Conservation (phyloP, 2,329 filamentous ascomycete genomes). For the Phyllosticta citribraziliensis region DNA sequence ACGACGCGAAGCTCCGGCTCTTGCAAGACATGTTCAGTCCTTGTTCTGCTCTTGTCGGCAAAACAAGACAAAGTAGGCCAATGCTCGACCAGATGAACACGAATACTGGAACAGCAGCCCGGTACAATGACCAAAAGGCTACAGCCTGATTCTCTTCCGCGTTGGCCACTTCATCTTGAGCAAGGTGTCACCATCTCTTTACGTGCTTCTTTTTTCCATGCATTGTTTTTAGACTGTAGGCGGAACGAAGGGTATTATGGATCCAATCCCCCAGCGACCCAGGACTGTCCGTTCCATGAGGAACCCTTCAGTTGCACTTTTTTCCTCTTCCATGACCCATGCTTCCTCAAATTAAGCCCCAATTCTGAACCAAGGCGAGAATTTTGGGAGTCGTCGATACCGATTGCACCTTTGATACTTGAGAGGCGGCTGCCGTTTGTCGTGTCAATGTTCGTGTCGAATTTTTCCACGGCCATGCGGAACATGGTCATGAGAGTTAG, state of each 20-base stretch:
- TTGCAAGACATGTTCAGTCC: not conserved
- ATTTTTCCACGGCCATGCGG: not conserved
- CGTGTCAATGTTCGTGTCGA: not conserved
- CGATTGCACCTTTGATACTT: not conserved
- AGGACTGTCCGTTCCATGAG: not conserved
- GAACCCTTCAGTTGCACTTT: not conserved
- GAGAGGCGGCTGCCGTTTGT: not conserved
- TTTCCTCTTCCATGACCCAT: not conserved
- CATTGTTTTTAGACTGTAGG: not conserved
- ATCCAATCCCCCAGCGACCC: not conserved
- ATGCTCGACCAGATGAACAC: not conserved
- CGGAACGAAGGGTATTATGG: not conserved
- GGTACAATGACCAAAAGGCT: not conserved
- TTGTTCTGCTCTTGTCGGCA: not conserved
- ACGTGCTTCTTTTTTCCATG: not conserved
- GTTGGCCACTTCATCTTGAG: not conserved
- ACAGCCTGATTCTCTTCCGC: not conserved
- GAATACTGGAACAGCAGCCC: not conserved
- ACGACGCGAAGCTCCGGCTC: not conserved
- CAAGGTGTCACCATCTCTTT: not conserved
- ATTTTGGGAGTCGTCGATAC: not conserved
- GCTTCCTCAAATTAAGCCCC: not conserved
- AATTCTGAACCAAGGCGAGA: not conserved
- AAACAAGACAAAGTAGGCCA: not conserved
- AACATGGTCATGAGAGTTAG: conserved; percentile 12